phyloP scores from a whole-genome alignment of 2,329 filamentous ascomycete genomes.

The Erysiphe pulchra region DNA sequence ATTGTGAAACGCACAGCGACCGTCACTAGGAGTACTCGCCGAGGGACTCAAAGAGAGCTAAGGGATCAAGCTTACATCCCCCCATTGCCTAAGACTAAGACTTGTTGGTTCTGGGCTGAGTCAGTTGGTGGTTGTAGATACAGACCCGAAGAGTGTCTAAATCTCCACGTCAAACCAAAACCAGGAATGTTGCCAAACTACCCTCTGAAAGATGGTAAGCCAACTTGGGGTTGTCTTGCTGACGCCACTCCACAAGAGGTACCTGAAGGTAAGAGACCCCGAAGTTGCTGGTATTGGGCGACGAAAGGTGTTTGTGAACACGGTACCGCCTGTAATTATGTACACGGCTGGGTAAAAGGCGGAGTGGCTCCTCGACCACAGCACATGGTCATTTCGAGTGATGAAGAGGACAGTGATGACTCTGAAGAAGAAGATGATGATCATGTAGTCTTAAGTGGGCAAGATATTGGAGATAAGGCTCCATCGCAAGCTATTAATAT shows the following conservation, averaged over 20 bases:
- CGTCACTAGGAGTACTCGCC: neutral
- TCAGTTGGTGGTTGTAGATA: neutral
- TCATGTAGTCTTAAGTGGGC: neutral
- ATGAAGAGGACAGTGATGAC: neutral
- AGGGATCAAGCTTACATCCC: neutral
- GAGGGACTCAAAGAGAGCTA: too few species aligned
- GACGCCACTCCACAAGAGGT: conserved; percentile 1
- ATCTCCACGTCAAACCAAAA: neutral
- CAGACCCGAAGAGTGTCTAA: conserved; percentile 1
- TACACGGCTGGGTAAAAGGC: neutral
- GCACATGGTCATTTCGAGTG: neutral
- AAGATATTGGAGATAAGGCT: neutral
- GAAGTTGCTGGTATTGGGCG: conserved; percentile 1
- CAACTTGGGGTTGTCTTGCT: conserved; percentile 1
- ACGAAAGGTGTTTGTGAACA: neutral
- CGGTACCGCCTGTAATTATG: neutral
- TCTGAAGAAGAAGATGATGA: neutral
- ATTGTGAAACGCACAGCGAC: neutral
- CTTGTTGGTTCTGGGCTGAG: conserved; percentile 1
- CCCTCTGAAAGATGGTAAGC: conserved; percentile 1
- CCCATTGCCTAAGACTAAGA: neutral
- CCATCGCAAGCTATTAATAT: neutral
- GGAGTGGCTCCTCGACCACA: neutral
- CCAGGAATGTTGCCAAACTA: neutral
- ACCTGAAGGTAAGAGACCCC: neutral